Conservation (phyloP, 768 basidiomycete species). For the Calvatia gigantea region DNA sequence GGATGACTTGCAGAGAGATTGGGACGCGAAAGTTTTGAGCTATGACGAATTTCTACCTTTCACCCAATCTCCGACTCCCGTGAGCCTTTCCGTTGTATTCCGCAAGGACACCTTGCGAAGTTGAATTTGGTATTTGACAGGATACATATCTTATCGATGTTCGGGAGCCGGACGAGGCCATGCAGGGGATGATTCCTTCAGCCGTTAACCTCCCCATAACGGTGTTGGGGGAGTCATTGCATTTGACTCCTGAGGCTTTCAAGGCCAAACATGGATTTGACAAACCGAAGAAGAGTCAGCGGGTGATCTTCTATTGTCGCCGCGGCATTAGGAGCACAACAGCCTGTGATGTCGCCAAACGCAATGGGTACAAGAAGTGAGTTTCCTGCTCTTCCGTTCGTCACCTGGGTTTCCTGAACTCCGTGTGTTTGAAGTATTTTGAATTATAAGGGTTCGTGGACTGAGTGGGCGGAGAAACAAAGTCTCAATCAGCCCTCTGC, state of each 20-base stretch:
- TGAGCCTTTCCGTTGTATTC: constrained; percentile 25
- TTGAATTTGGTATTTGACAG: constrained; percentile 30
- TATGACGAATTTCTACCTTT: constrained; percentile 83
- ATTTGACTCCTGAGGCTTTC: constrained; percentile 54
- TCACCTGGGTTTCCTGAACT: not conserved
- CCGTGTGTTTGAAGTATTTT: constrained; percentile 39
- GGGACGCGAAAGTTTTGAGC: constrained; percentile 67
- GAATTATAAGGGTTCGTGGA: constrained; percentile 87
- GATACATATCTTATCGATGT: constrained; percentile 80
- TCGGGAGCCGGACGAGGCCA: constrained; percentile 89
- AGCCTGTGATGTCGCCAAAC: constrained; percentile 77
- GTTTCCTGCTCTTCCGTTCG: constrained; percentile 19
- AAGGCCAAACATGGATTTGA: constrained; percentile 65
- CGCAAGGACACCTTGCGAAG: not conserved
- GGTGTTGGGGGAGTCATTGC: constrained; percentile 64
- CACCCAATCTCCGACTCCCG: constrained; percentile 71
- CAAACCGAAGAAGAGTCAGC: constrained; percentile 67
- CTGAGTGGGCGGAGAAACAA: constrained; percentile 73
- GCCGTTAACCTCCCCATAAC: constrained; percentile 88
- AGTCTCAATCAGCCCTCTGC: constrained; percentile 25
- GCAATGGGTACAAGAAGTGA: constrained; percentile 81
- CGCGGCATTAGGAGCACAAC: constrained; percentile 81
- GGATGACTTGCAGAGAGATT: constrained; percentile 59
- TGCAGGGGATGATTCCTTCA: constrained; percentile 90
- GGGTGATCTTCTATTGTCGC: constrained; percentile 87